Conservation (phyloP, 257 asterid genomes). For the Lithospermum erythrorhizon region DNA sequence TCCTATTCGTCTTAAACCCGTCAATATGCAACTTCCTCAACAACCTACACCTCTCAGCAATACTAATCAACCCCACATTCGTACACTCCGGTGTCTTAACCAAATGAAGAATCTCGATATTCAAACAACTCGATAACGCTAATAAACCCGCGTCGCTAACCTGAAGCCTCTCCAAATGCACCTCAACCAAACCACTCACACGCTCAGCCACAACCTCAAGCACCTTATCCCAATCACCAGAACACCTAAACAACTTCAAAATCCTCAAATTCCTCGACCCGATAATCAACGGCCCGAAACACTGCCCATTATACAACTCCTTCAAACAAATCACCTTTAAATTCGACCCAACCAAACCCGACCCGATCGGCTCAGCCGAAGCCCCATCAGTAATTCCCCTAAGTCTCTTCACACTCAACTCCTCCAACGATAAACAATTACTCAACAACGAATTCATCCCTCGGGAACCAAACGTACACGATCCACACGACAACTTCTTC, state of each 20-base stretch:
- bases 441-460: slow-evolving; percentile 65
- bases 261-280: slow-evolving; percentile 55
- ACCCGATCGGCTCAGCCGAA: slow-evolving; percentile 38
- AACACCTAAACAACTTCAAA: slow-evolving; percentile 68
- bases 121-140: slow-evolving; percentile 42
- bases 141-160: slow-evolving; percentile 57
- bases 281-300: slow-evolving; percentile 59
- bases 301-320: slow-evolving; percentile 71
- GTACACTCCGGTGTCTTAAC: slow-evolving; percentile 84
- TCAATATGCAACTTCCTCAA: slow-evolving; percentile 69
- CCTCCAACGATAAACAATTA: slow-evolving; percentile 60
- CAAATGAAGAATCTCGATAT: slow-evolving; percentile 66
- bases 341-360: slow-evolving; percentile 47
- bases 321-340: slow-evolving; percentile 56
- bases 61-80: slow-evolving; percentile 41
- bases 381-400: slow-evolving; percentile 58
- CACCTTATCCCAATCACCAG: slow-evolving; percentile 84
- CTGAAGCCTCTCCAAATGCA: slow-evolving; percentile 75
- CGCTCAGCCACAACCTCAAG: slow-evolving; percentile 41
- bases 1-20: slow-evolving; percentile 85
- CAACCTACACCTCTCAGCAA: slow-evolving; percentile 61
- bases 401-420: slow-evolving; percentile 62
- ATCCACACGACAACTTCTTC: slow-evolving; percentile 76
- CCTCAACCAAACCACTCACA: slow-evolving; percentile 38
- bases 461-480: slow-evolving; percentile 67